Evolutionary conservation across 331 rosid genomes (phyloP).

Genomic region (Telfairia occidentalis): DNA sequence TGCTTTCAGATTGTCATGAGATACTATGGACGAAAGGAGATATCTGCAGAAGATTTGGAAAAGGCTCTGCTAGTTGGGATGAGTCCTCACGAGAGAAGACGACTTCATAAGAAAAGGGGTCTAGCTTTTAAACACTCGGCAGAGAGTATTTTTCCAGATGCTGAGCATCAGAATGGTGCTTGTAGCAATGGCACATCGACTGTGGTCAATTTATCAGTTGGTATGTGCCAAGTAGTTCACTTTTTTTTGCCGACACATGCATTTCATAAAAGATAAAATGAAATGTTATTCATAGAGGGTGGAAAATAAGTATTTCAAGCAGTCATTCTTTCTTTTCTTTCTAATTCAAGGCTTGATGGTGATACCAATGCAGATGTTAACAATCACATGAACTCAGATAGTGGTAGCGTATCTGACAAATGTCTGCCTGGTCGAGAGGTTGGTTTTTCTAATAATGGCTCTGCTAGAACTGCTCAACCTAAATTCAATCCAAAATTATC

Average conservation of each 20-base stretch:
- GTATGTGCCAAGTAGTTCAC: conserved; percentile 19
- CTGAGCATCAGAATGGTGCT: conserved; percentile 28
- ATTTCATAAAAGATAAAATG: not conserved
- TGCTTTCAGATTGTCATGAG: conserved; percentile 54
- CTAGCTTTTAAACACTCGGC: conserved; percentile 32
- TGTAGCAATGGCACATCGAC: conserved; percentile 16
- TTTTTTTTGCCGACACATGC: conserved; percentile 13
- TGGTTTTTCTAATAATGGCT: conserved; percentile 10
- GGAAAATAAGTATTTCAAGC: conserved; percentile 13
- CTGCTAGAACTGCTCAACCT: conserved; percentile 23
- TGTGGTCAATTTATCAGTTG: conserved; percentile 21
- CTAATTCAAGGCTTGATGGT: conserved; percentile 28
- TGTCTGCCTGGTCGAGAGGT: conserved; percentile 23
- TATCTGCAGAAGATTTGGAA: conserved; percentile 72
- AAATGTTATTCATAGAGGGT: not conserved
- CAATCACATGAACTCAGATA: conserved; percentile 18
- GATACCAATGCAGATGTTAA: conserved; percentile 15
- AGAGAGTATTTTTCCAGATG: conserved; percentile 19
- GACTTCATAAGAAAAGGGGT: conserved; percentile 58
- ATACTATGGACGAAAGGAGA: conserved; percentile 80
- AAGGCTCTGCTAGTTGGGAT: conserved; percentile 72
- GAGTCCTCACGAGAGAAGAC: conserved; percentile 79
- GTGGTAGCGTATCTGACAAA: conserved; percentile 15
- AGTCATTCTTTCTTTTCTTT: conserved; percentile 22
- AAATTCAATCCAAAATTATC: conserved; percentile 56